Evolutionary conservation across 1,139 yeast species (phyloP), one percentile per base, ranked within the genome.

Genomic region (Tardiomyces blankii): DNA sequence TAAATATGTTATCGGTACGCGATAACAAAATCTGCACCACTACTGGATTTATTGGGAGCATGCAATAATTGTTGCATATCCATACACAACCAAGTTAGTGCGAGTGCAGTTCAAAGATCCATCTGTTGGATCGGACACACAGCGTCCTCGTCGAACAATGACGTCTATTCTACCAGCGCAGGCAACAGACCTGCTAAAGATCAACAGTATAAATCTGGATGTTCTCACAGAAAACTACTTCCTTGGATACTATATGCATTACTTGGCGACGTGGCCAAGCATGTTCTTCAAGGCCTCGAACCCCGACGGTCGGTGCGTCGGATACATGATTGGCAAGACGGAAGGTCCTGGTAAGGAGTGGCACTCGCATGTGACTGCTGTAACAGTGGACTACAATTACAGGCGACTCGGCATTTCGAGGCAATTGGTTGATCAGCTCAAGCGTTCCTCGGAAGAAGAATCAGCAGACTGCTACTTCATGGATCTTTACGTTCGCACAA

Each of bases 281-380:
- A 69, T 93, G 47, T 84, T 89, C 64, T 89, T 88, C 73, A 84
- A 86, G 61, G 77, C 89, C 13, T 65, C 66, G 6, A 77, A 80
- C 61, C 55, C 60, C 2, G 48, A 47, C 18, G 57, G 55, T 23
- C 39, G 50, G 21, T 56, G 58, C 39, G 55, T 64, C 1, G 70
- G 69, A 7, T 66, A 66, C 51, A 66, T 93, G 94, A 80, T 93
- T 78, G 98, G 94, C n/a, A 93, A 93, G 64, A 82, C 95, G 2
- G 98, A 93, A 63, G 98, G 98, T 1, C 67, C 70, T 19, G 77
- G 74, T 16, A 77, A 74, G 46, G 94, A 88, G 53, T 91, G 96
- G 95, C 99, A 93, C 60, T 79, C 95, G 0, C 99, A 93, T 63
- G 88, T 93, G 48, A 88, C 97, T 0, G 98, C 98, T 0, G 96